Evolutionary conservation across 805 yeast genomes (phyloP).

Genomic region (Wickerhamiella spandovensis): DNA sequence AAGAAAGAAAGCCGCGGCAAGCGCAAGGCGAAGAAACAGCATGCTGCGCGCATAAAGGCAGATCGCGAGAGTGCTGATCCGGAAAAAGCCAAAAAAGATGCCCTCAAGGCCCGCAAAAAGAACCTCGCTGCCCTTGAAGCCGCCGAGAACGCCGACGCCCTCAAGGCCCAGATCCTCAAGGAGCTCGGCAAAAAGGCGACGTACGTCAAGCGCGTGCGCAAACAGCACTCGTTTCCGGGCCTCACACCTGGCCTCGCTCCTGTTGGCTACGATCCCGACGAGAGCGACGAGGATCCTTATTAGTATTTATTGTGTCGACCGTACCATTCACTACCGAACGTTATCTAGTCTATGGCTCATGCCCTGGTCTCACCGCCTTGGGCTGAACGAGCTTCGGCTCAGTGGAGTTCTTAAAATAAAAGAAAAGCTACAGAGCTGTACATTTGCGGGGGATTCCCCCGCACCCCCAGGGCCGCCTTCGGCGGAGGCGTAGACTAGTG

Average conservation of each 20-base stretch:
- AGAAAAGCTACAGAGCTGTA: too few species aligned
- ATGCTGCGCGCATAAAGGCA: neutral
- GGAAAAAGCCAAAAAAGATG: neutral
- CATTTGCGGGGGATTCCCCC: too few species aligned
- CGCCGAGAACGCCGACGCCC: conserved; percentile 2
- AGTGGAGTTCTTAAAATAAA: too few species aligned
- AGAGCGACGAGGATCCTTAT: conserved; percentile 16
- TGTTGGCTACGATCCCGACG: conserved; percentile 19
- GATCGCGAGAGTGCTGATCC: conserved; percentile 1
- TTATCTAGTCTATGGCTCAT: too few species aligned
- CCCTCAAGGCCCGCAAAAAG: neutral
- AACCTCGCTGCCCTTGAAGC: neutral
- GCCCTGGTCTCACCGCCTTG: too few species aligned
- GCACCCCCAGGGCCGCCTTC: too few species aligned
- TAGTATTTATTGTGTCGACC: conserved; percentile 2
- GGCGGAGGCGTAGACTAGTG: too few species aligned
- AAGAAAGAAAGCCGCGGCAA: neutral
- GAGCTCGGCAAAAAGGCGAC: conserved; percentile 9
- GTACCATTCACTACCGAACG: too few species aligned
- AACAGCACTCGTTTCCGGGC: conserved; percentile 12
- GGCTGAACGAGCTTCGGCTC: too few species aligned
- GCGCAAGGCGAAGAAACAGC: conserved; percentile 2
- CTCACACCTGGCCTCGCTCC: conserved; percentile 21
- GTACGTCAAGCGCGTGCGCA: conserved; percentile 10
- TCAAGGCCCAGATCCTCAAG: conserved; percentile 11